A percentile compares a stretch with the other conserved stretches of the same genome.
These are phyloP conservation scores for Scheffersomyces segobiensis DNA, from an alignment of 1,139 yeast genomes.

Conservation along the genomic window DNA sequence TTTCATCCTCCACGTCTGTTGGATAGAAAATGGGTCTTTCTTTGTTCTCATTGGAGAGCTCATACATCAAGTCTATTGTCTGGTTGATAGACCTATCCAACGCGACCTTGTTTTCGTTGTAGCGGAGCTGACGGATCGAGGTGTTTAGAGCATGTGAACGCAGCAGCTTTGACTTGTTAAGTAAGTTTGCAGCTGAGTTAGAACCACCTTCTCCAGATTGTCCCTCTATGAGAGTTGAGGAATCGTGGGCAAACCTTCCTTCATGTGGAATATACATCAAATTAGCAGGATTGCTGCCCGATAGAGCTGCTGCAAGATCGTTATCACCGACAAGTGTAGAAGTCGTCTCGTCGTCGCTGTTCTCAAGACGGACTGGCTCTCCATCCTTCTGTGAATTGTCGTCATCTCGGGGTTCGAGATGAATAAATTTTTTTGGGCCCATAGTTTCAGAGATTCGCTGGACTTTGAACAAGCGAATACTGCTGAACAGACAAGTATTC, in stretches of 20 bases:
- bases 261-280: conserved; percentile 36
- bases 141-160: conserved; percentile 30
- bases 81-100: conserved; percentile 64
- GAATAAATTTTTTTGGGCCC: conserved; percentile 11
- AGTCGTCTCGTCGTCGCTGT: conserved; percentile 14
- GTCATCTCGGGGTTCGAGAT: conserved; percentile 5
- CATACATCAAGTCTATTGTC: conserved; percentile 53
- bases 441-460: conserved; percentile 1
- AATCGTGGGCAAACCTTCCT: conserved; percentile 25
- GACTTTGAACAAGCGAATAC: background rate
- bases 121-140: conserved; percentile 65
- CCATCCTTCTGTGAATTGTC: background rate
- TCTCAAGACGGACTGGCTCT: conserved; percentile 7
- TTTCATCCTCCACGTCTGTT: conserved; percentile 31
- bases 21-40: conserved; percentile 71
- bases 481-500: background rate
- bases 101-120: conserved; percentile 64
- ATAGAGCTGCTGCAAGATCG: background rate
- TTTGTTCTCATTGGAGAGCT: conserved; percentile 56
- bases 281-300: conserved; percentile 20
- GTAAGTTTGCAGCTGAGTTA: conserved; percentile 8
- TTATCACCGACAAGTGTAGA: conserved; percentile 13
- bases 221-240: conserved; percentile 31
- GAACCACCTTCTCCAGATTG: conserved; percentile 14
- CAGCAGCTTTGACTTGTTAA: conserved; percentile 2